Percentiles rank a stretch among this genome's conserved stretches.
phyloP scores from a whole-genome alignment of 495 filamentous ascomycete genomes.

The Staphylotrichum longicolle region DNA sequence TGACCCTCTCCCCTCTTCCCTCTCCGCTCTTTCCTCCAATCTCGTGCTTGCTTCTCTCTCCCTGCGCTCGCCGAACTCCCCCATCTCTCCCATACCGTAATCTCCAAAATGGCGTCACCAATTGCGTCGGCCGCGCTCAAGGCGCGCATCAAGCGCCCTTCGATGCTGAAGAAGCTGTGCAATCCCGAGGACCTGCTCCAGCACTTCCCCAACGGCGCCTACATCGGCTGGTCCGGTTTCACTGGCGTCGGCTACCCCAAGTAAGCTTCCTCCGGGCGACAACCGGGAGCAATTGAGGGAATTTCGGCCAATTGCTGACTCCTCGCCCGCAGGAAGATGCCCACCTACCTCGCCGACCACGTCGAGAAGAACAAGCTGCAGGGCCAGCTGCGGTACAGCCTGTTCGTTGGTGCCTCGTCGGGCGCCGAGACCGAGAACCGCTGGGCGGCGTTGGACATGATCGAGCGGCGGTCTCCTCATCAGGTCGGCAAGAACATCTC shows the following conservation, averaged over 20 bases:
- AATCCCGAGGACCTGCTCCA: constrained; percentile 76
- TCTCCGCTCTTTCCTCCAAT: not conserved
- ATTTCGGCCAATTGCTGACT: constrained; percentile 16
- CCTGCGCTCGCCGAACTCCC: constrained; percentile 2
- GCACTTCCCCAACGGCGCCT: constrained; percentile 76
- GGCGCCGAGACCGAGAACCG: constrained; percentile 90
- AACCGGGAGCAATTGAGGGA: too few relatives aligned
- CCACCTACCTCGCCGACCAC: constrained; percentile 80
- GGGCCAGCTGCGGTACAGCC: constrained; percentile 76
- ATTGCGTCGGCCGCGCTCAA: constrained; percentile 71
- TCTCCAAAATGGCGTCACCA: constrained; percentile 40
- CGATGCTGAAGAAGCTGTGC: constrained; percentile 75
- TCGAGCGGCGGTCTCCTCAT: constrained; percentile 78
- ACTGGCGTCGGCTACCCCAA: constrained; percentile 91
- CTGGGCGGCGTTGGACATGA: constrained; percentile 86
- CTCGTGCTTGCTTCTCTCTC: not conserved
- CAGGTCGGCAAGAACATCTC: constrained; percentile 90
- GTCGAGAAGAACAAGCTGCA: constrained; percentile 86
- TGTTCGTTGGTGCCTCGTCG: constrained; percentile 86
- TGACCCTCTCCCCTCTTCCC: not conserved
- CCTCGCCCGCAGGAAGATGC: constrained; percentile 62
- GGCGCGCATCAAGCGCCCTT: constrained; percentile 70
- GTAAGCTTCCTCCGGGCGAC: constrained; percentile 42
- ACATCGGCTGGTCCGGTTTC: constrained; percentile 89
- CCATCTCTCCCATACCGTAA: not conserved